Base-by-base conservation (phyloP, 2,329 filamentous ascomycete species). In the Cercospora sp. region DNA sequence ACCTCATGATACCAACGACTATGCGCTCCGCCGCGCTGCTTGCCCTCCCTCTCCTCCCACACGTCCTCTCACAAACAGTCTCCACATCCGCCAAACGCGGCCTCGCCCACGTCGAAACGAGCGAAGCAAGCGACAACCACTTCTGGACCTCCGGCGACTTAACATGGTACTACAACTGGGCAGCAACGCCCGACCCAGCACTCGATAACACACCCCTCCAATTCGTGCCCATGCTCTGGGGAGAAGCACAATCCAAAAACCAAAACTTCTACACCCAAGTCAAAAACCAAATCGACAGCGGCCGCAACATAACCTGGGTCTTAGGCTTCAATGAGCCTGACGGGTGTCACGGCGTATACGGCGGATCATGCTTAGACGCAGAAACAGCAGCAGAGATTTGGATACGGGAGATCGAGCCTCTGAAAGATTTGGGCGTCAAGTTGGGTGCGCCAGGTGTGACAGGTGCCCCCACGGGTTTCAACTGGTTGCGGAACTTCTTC, bases 151-250 rank as follows among this genome's bases (percentile, higher is more conserved):
- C 82, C 42, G 87, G 85, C 18, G 86, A 88, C 51, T 80, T 94
- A 65, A 90, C 88, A 3, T 95, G 92, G 92, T 95, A 95, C 83
- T 95, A 94, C 85, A 94, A 94, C 82, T 95, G 94, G 79, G 79
- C 81, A 28, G 75, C 83, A 20, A 76, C 78, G 3, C 90, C 91
- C 1, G 75, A 75, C 18, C 48, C 53, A 48, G 70, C 65, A 28
- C 68, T 77, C 68, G 78, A 82, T 60, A 74, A 83, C 31, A 73
- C 83, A 13, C 78, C 83, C 13, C 87, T 94, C 72, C 85, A 91
- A 77, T 95, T 92, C 78, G 88, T 94, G 1, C 91, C 92, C 61
- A 93, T 93, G 91, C 86, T 93, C 68, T 94, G 90, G 89, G 90
- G 90, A 33, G 81, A 86, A 9, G 80, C 82, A 3, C 76, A 69